Percentiles rank a stretch among this genome's conserved stretches.
Evolutionary conservation across 768 basidiomycete species (phyloP).

Genomic region (Lyophyllum atratum): DNA sequence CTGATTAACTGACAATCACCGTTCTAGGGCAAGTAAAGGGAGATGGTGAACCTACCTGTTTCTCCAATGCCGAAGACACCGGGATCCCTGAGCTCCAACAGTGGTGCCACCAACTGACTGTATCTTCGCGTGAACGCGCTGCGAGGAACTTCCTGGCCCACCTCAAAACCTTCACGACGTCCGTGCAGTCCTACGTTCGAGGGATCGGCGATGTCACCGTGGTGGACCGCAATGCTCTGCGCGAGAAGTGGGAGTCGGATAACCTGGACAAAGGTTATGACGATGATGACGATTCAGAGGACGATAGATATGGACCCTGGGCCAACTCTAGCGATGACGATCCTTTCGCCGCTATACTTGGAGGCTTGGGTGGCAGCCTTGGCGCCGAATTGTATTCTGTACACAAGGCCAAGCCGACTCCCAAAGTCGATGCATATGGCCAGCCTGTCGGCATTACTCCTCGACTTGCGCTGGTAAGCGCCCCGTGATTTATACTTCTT

Average conservation of each 20-base stretch:
- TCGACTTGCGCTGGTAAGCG: conserved; percentile 38
- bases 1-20: neutral
- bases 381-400: conserved; percentile 36
- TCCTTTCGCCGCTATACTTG: conserved; percentile 36
- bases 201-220: conserved; percentile 55
- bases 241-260: conserved; percentile 53
- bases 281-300: conserved; percentile 22
- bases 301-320: conserved; percentile 12
- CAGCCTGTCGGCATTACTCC: conserved; percentile 47
- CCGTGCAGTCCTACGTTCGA: conserved; percentile 48
- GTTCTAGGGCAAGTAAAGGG: conserved; percentile 56
- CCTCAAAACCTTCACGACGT: conserved; percentile 48
- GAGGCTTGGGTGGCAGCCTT: conserved; percentile 22
- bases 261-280: conserved; percentile 25
- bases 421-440: conserved; percentile 45
- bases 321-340: conserved; percentile 18
- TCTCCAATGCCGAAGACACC: conserved; percentile 52
- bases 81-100: conserved; percentile 57
- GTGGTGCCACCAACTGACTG: conserved; percentile 59
- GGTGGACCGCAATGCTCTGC: conserved; percentile 50
- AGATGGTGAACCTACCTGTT: conserved; percentile 59
- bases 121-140: conserved; percentile 51
- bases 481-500: neutral
- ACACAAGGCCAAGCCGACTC: conserved; percentile 28
- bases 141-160: conserved; percentile 46